Evolutionary conservation across 768 basidiomycete species (phyloP), one percentile per base, ranked within the genome.

Genomic region (Hericium erinaceus): DNA sequence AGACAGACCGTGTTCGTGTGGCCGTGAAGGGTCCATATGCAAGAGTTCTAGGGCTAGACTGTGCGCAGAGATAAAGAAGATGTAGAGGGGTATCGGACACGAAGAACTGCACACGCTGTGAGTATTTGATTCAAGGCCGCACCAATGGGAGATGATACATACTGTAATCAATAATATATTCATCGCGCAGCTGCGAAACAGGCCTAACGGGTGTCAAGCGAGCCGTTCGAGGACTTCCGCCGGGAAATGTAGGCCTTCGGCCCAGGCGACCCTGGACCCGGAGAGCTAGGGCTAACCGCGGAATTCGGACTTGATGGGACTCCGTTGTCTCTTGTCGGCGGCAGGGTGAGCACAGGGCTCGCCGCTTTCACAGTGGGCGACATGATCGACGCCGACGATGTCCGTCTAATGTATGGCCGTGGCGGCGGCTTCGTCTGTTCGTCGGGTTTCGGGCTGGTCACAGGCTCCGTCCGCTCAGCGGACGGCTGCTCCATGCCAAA

Each of bases 401-500:
- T 48, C 10, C 55, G 48, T 8, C 55, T 15, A 15, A 56, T 28
- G 22, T 56, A 56, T 11, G 55, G 46, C 37, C 55, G 55, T 4
- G 55, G 55, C 0, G 48, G 28, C 16, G 38, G 46, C 22, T 50
- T 48, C 16, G 46, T n/a, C 16, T 33, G 26, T 16, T 41, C 48
- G 11, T 44, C 28, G 22, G 20, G 16, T 38, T 18, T 22, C n/a
- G 41, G 48, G 12, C 18, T 38, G 9, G 57, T 52, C 12, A 53
- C 38, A 40, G 50, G 18, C 22, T 44, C 41, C 15, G 15, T 10
- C 15, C 39, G 24, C 18, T 40, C 50, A 49, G 39, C 38, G 7
- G 11, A 26, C 6, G 55, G n/a, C 12, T 41, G 52, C 24, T 69
- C 65, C 40, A 62, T 54, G 15, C 63, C 62, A 40, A 65, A 69